Evolutionary conservation across 176 grass and related monocot genomes (phyloP).

Genomic region (Olyra latifolia): DNA sequence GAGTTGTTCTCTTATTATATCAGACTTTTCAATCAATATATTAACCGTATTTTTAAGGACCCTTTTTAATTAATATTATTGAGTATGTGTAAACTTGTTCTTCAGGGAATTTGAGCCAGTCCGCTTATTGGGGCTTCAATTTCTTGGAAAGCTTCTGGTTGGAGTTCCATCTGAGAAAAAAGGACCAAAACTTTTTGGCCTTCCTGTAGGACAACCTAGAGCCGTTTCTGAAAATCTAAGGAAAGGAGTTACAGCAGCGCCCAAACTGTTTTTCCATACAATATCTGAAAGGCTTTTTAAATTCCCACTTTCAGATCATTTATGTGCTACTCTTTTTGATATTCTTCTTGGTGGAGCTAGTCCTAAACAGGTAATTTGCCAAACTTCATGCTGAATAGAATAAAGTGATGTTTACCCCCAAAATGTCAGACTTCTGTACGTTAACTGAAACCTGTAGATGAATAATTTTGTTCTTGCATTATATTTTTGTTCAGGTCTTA

Average conservation of each 20-base stretch:
- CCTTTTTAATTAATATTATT: neutral
- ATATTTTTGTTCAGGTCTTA: slow-evolving; percentile 68
- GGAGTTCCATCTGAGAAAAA: slow-evolving; percentile 82
- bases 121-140: slow-evolving; percentile 85
- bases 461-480: slow-evolving; percentile 33
- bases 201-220: slow-evolving; percentile 76
- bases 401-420: slow-evolving; percentile 20
- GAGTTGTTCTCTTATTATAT: slow-evolving; percentile 23
- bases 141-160: slow-evolving; percentile 91
- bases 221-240: slow-evolving; percentile 59
- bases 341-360: slow-evolving; percentile 98
- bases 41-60: neutral
- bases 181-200: slow-evolving; percentile 76
- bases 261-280: slow-evolving; percentile 73
- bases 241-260: slow-evolving; percentile 45
- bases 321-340: slow-evolving; percentile 90
- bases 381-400: slow-evolving; percentile 6
- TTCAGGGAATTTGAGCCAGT: slow-evolving; percentile 86
- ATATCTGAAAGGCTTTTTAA: slow-evolving; percentile 85
- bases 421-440: neutral
- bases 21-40: neutral
- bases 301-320: slow-evolving; percentile 86
- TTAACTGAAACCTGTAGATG: slow-evolving; percentile 20
- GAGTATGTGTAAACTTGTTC: slow-evolving; percentile 32
- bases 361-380: slow-evolving; percentile 84